Base-by-base conservation (phyloP, 345 rosid species). In the Acer saccharum region DNA sequence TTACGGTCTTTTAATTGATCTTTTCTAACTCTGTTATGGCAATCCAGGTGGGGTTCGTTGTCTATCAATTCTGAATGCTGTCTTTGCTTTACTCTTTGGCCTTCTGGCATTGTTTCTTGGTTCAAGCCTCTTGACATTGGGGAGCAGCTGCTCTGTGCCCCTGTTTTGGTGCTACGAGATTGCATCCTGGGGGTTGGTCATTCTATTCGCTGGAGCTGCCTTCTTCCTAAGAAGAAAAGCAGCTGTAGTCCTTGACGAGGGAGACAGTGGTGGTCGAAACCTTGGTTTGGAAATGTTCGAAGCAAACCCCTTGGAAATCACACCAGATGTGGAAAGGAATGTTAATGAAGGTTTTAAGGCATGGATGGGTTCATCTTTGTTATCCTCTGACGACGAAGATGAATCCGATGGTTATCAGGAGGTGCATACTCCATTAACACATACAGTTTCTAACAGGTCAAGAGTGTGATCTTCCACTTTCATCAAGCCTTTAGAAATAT, bases 111-210 rank as follows among this genome's bases (percentile, higher is more conserved):
- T 93, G 60, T 88, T 93, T 77, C 94, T 93, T 57, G 98, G 99
- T 73, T 90, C 98, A 74, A 95, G 94, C 88, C 97, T 95, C 81
- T 86, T 95, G 65, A 89, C 96, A n/a, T 73, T 92, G 58, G 98
- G 98, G 68, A 95, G 97, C 83, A 92, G 92, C 83, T 95, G 98
- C 75, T 92, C 97, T 3, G 65, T 86, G 76, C 94, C 98, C 66
- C 81, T 95, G 82, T 95, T 93, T 85, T 95, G 99, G 98, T 95
- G 97, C 89, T 92, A 95, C 55, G 98, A 95, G 88, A 85, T 93
- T 66, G 85, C 93, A 35, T 85, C 90, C 5, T 95, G 97, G 97
- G 97, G 97, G 35, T 87, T 95, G 3, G 94, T 93, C 52, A 46
- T 87, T 80, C 81, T 93, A 69, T 92, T 90, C 48, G 88, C 84